These are phyloP conservation scores for Fusarium mangiferae DNA, from an alignment of 2,329 filamentous ascomycete genomes.

Conservation along the genomic window DNA sequence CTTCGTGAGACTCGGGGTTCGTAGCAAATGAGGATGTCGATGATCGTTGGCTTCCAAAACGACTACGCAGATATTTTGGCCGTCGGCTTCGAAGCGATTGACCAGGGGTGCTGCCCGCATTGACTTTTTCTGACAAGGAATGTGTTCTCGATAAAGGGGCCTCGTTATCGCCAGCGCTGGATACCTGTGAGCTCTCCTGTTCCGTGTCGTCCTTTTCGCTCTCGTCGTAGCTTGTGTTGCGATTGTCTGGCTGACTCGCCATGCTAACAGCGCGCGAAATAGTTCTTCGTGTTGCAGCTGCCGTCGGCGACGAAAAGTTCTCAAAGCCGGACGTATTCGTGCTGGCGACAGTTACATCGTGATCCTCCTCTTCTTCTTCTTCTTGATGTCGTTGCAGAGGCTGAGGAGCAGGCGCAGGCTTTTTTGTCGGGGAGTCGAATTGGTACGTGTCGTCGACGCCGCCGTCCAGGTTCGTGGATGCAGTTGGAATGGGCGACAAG, in stretches of 20 bases:
- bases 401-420: slow-evolving; percentile 40
- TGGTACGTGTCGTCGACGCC: slow-evolving; percentile 67
- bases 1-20: slow-evolving; percentile 64
- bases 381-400: slow-evolving; percentile 11
- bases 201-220: slow-evolving; percentile 39
- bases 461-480: slow-evolving; percentile 50
- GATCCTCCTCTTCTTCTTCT: slow-evolving; percentile 31
- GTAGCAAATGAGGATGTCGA: slow-evolving; percentile 69
- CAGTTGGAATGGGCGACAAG: slow-evolving; percentile 64
- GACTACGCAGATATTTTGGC: slow-evolving; percentile 68
- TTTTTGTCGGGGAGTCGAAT: slow-evolving; percentile 60
- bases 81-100: slow-evolving; percentile 59
- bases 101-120: slow-evolving; percentile 60
- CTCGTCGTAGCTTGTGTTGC: slow-evolving; percentile 41
- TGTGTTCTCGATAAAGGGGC: slow-evolving; percentile 47
- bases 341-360: slow-evolving; percentile 46
- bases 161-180: slow-evolving; percentile 45
- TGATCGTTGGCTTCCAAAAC: slow-evolving; percentile 67
- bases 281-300: slow-evolving; percentile 64
- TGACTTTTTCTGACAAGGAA: slow-evolving; percentile 47
- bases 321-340: slow-evolving; percentile 64
- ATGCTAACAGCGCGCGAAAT: slow-evolving; percentile 63
- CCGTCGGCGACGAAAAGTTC: slow-evolving; percentile 65
- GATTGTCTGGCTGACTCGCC: slow-evolving; percentile 49
- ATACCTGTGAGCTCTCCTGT: slow-evolving; percentile 47